phyloP scores from a whole-genome alignment of 2,329 filamentous ascomycete species.

The Alternaria arbusti region DNA sequence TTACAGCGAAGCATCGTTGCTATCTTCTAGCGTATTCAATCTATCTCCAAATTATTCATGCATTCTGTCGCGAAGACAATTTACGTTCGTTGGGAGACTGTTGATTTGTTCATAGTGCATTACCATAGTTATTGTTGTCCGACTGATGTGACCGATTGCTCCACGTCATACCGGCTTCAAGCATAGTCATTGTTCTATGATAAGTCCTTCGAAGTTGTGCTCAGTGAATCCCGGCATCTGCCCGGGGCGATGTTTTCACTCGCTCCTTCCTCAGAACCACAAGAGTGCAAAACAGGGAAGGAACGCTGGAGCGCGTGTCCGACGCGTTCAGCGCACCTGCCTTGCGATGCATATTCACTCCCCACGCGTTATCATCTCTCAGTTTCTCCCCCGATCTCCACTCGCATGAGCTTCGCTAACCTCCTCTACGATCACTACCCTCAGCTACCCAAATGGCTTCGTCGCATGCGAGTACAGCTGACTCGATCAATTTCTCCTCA shows the following conservation, averaged over 20 bases:
- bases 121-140: neutral
- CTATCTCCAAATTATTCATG: neutral
- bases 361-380: neutral
- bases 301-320: conserved; percentile 2
- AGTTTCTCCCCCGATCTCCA: neutral
- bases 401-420: neutral
- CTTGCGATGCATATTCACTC: neutral
- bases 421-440: neutral
- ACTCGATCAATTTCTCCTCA: neutral
- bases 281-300: conserved; percentile 7
- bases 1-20: neutral
- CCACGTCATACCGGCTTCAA: neutral
- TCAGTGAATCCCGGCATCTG: neutral
- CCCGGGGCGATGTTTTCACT: neutral
- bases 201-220: neutral
- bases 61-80: neutral
- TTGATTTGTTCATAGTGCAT: neutral
- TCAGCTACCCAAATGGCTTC: neutral
- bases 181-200: neutral
- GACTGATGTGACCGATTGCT: neutral
- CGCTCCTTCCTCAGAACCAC: neutral
- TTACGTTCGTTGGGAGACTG: neutral
- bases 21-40: neutral
- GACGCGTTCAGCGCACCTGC: neutral
- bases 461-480: neutral